These are phyloP conservation scores for Macrocybe sp. DNA, from an alignment of 1,284 basidiomycete genomes.

Conservation along the genomic window DNA sequence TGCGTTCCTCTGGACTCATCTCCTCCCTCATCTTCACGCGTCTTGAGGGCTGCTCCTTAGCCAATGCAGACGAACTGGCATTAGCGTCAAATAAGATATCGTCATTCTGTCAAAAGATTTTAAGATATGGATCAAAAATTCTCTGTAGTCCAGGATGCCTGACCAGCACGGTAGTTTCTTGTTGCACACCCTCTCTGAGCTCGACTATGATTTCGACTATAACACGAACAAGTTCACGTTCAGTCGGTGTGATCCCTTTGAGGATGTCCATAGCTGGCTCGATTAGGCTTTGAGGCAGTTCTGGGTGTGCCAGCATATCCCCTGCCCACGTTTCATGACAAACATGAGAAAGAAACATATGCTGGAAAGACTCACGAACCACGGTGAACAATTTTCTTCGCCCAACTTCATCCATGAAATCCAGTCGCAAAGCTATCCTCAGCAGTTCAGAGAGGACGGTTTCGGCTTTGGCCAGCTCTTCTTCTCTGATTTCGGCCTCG, in stretches of 20 bases:
- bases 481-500: conserved; percentile 45
- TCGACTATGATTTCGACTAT: conserved; percentile 93
- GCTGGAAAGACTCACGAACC: conserved; percentile 55
- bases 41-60: conserved; percentile 32
- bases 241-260: conserved; percentile 77
- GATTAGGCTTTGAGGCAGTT: conserved; percentile 76
- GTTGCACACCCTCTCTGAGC: conserved; percentile 61
- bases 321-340: conserved; percentile 33
- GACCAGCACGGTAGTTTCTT: conserved; percentile 20
- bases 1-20: conserved; percentile 55
- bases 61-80: conserved; percentile 26
- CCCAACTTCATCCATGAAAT: conserved; percentile 95
- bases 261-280: conserved; percentile 85
- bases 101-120: conserved; percentile 20
- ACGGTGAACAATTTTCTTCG: conserved; percentile 89
- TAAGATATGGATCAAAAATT: background rate
- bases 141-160: conserved; percentile 8
- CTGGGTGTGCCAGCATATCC: conserved; percentile 83
- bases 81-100: conserved; percentile 27
- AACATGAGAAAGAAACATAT: background rate
- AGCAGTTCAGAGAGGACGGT: conserved; percentile 83
- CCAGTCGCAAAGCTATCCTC: conserved; percentile 76
- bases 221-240: conserved; percentile 89
- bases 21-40: conserved; percentile 40
- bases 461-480: conserved; percentile 58